Evolutionary conservation across 257 asterid species (phyloP).

Genomic region (Coffea canephora): DNA sequence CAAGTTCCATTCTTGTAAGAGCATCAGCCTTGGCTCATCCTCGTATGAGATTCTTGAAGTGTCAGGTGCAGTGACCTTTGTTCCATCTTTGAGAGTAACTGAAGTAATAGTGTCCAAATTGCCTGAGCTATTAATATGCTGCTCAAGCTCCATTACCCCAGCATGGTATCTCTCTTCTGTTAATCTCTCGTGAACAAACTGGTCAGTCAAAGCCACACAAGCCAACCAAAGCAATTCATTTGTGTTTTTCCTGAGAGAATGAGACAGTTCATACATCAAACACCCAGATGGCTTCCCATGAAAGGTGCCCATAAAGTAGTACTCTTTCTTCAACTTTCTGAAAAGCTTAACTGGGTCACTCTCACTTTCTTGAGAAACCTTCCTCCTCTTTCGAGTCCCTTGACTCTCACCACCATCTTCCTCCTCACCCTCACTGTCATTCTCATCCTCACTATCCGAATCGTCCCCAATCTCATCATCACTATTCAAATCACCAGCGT

Average conservation of each 20-base stretch:
- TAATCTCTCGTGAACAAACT: constrained; percentile 87
- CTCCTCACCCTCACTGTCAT: constrained; percentile 59
- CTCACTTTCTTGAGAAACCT: constrained; percentile 44
- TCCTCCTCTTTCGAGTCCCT: constrained; percentile 63
- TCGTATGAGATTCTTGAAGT: constrained; percentile 77
- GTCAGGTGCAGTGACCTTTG: constrained; percentile 79
- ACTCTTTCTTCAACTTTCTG: constrained; percentile 65
- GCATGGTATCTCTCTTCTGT: constrained; percentile 89
- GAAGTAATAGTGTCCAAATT: constrained; percentile 75
- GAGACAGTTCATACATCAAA: constrained; percentile 88
- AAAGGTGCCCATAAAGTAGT: constrained; percentile 83
- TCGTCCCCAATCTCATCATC: constrained; percentile 79
- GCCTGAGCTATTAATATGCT: constrained; percentile 84
- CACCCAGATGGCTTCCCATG: constrained; percentile 99
- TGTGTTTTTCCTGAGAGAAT: constrained; percentile 68
- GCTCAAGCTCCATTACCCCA: constrained; percentile 92
- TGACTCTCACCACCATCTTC: constrained; percentile 47
- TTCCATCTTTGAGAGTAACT: constrained; percentile 87
- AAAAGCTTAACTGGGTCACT: constrained; percentile 65
- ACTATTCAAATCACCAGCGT: constrained; percentile 73
- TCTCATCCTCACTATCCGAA: constrained; percentile 61
- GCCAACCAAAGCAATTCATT: constrained; percentile 94
- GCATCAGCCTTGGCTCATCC: constrained; percentile 85
- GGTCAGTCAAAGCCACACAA: constrained; percentile 91
- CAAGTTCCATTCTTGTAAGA: constrained; percentile 96